Evolutionary conservation across 2,329 filamentous ascomycete genomes (phyloP).

Genomic region (Curvularia verruculosa): DNA sequence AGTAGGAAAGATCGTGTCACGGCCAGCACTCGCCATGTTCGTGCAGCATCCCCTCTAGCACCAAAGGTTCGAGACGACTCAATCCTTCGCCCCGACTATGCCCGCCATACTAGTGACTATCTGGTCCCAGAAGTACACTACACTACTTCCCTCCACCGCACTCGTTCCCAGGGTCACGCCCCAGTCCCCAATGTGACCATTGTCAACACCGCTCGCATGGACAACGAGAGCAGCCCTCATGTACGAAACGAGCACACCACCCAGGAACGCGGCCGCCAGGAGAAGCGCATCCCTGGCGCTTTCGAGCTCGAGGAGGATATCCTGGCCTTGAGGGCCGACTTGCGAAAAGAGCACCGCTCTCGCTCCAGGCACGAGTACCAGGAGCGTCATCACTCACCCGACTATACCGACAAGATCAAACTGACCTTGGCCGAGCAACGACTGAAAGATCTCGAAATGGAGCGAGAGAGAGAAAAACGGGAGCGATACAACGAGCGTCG

Average conservation of each 20-base stretch:
- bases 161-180: conserved; percentile 52
- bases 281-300: conserved; percentile 40
- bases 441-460: conserved; percentile 45
- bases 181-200: conserved; percentile 56
- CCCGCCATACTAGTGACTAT: conserved; percentile 39
- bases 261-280: conserved; percentile 36
- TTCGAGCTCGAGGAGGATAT: conserved; percentile 47
- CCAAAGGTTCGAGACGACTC: conserved; percentile 28
- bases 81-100: conserved; percentile 24
- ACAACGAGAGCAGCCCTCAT: conserved; percentile 44
- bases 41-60: conserved; percentile 16
- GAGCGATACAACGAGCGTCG: conserved; percentile 26
- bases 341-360: conserved; percentile 33
- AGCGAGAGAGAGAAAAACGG: conserved; percentile 35
- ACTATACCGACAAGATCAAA: conserved; percentile 37
- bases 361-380: conserved; percentile 34
- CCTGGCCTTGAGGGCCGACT: conserved; percentile 36
- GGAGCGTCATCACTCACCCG: conserved; percentile 26
- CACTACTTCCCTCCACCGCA: conserved; percentile 49
- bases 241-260: conserved; percentile 42
- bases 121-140: conserved; percentile 39
- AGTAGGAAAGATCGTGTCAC: conserved; percentile 21
- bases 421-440: conserved; percentile 44
- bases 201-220: conserved; percentile 52
- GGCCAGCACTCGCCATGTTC: conserved; percentile 44